A percentile compares a stretch with the other conserved stretches of the same genome.
Evolutionary conservation across 2,329 filamentous ascomycete species (phyloP).

Genomic region (Arachnopeziza araneosa): DNA sequence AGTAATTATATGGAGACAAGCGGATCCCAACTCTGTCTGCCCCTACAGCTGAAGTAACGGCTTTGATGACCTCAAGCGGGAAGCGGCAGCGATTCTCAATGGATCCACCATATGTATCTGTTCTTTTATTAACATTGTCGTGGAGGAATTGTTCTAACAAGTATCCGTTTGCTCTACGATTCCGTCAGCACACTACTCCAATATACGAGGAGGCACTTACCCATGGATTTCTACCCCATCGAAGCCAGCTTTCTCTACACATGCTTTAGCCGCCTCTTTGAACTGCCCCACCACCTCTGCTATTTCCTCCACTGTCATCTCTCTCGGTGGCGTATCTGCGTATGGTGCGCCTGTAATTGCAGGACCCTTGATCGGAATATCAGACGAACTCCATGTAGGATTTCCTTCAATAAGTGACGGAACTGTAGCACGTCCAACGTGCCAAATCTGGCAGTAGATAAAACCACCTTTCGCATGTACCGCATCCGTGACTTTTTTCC

Average conservation of each 20-base stretch:
- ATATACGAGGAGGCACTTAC: background rate
- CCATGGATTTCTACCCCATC: slow-evolving; percentile 39
- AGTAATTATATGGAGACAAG: slow-evolving; percentile 53
- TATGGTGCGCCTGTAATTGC: slow-evolving; percentile 13
- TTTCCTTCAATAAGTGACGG: slow-evolving; percentile 32
- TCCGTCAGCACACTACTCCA: background rate
- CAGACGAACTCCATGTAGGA: slow-evolving; percentile 23
- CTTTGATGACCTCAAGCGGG: slow-evolving; percentile 47
- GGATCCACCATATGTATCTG: slow-evolving; percentile 44
- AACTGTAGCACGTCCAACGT: slow-evolving; percentile 42
- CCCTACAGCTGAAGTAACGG: slow-evolving; percentile 44
- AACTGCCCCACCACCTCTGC: slow-evolving; percentile 18
- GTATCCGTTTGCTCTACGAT: slow-evolving; percentile 39
- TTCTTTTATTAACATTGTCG: slow-evolving; percentile 47
- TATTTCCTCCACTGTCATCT: slow-evolving; percentile 32
- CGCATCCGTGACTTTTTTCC: slow-evolving; percentile 53
- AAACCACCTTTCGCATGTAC: slow-evolving; percentile 57
- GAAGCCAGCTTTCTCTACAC: slow-evolving; percentile 48
- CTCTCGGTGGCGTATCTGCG: slow-evolving; percentile 29
- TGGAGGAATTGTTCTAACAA: slow-evolving; percentile 53
- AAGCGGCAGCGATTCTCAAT: slow-evolving; percentile 46
- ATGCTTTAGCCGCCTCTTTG: slow-evolving; percentile 16
- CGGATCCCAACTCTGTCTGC: slow-evolving; percentile 45
- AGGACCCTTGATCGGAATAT: slow-evolving; percentile 15
- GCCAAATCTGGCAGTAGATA: slow-evolving; percentile 59